These are phyloP conservation scores for Solanum virginianum DNA, from an alignment of 257 asterid genomes.

Conservation along the genomic window DNA sequence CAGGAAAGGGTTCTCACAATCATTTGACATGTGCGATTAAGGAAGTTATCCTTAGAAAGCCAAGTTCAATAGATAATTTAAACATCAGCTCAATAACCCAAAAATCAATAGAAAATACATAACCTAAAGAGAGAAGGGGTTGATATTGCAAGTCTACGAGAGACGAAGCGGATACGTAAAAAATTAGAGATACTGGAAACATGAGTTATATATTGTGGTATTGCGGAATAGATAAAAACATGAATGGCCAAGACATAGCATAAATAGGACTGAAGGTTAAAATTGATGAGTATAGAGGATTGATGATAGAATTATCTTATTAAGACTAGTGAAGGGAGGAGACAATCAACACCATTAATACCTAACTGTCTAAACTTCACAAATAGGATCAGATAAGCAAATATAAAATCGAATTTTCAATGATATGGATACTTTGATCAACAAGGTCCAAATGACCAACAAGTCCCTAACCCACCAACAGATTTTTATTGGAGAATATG, in stretches of 20 bases:
- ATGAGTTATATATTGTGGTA: background rate
- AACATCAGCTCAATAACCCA: background rate
- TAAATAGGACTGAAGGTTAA: background rate
- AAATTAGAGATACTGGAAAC: background rate
- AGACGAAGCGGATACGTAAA: background rate
- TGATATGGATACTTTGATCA: background rate
- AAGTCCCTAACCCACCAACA: background rate
- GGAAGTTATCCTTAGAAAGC: background rate
- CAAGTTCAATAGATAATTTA: background rate
- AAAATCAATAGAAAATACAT: background rate
- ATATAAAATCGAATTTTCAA: background rate
- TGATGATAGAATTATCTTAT: background rate
- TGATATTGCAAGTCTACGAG: background rate
- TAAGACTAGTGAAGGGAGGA: background rate
- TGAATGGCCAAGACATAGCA: background rate
- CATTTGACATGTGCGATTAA: background rate
- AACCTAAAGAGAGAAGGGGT: background rate
- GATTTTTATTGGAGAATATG: background rate
- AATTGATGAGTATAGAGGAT: background rate
- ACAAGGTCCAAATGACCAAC: background rate
- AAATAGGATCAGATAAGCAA: background rate
- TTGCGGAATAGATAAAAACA: background rate
- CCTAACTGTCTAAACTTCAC: background rate
- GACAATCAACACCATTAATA: background rate
- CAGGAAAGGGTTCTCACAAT: background rate